Evolutionary conservation across 345 rosid species (phyloP), one percentile per base, ranked within the genome.

Genomic region (Cardamine occulta): DNA sequence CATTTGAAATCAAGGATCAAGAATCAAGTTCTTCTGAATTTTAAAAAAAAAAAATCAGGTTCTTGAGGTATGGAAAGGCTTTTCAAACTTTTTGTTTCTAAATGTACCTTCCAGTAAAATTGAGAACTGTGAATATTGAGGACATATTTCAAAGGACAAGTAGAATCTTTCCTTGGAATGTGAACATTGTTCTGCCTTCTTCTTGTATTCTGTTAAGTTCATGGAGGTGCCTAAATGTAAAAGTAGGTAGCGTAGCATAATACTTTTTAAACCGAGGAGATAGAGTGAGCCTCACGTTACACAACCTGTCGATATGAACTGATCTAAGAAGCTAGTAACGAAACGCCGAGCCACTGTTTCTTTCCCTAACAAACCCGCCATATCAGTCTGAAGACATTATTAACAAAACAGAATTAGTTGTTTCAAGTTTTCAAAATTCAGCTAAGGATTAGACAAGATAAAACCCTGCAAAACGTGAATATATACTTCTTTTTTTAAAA

Each of bases 61-160:
- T 42, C 42, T 52, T 53, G 39, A 69, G 29, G 18, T 39, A 31
- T 47, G 1, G 24, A 4, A 74, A 44, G 49, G 17, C 12, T 60
- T 14, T 67, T 48, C 37, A 3, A 5, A 11, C 24, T 4, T 54
- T 17, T 4, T 13, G 13, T 12, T 2, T 5, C 14, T 54, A 29
- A 7, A 7, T 55, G 14, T 28, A 57, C 98, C 97, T 91, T 93
- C 91, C 97, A 91, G 79, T 93, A 91, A 84, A 93, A 89, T 58
- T 82, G 88, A 52, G 93, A 89, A 82, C 68, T 84, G 80, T 89
- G 94, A 73, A 93, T 80, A 80, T 74, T 74, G 52, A 93, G 42
- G 26, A 72, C 68, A 80, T 84, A 72, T 70, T 80, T 84, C 48
- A 82, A 73, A 23, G 45, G 64, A 76, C 85, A 87, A 24, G 66